Evolutionary conservation across 2,329 filamentous ascomycete species (phyloP).

Genomic region (Grosmannia clavigera): DNA sequence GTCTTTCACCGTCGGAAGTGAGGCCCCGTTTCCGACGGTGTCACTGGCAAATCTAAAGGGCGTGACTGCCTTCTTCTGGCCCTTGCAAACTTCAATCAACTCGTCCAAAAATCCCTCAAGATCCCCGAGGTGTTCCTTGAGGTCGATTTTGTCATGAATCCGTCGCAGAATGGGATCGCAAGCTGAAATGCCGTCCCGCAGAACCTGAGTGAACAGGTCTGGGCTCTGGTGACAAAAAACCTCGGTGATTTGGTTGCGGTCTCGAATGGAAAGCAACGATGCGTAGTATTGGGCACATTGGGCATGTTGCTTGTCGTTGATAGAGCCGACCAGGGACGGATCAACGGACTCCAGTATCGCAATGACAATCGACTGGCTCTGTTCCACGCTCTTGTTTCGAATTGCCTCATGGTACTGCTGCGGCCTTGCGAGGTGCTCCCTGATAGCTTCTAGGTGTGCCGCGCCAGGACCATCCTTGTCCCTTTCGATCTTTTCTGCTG

Average conservation of each 20-base stretch:
- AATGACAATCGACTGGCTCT: constrained; percentile 48
- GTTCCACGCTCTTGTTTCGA: constrained; percentile 40
- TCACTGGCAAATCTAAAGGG: constrained; percentile 5
- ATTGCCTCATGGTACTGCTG: constrained; percentile 45
- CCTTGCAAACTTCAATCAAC: constrained; percentile 48
- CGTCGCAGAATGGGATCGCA: constrained; percentile 65
- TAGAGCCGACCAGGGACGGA: constrained; percentile 27
- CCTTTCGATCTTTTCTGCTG: constrained; percentile 51
- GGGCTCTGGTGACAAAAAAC: constrained; percentile 56
- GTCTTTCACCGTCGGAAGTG: constrained; percentile 54
- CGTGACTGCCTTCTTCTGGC: constrained; percentile 10
- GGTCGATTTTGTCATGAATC: constrained; percentile 59
- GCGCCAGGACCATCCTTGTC: constrained; percentile 45
- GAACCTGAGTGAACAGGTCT: constrained; percentile 57
- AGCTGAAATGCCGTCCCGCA: constrained; percentile 52
- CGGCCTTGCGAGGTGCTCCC: constrained; percentile 39
- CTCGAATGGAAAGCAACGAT: constrained; percentile 56
- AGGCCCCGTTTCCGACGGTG: constrained; percentile 9
- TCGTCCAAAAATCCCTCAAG: constrained; percentile 58
- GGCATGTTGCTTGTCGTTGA: constrained; percentile 49
- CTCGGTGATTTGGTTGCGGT: constrained; percentile 58
- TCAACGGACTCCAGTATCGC: constrained; percentile 48
- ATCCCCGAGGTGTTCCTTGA: constrained; percentile 56
- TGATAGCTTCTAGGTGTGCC: constrained; percentile 48
- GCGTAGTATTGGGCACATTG: constrained; percentile 59